Evolutionary conservation across 2,329 filamentous ascomycete genomes (phyloP).

Genomic region (Fusarium sp.): DNA sequence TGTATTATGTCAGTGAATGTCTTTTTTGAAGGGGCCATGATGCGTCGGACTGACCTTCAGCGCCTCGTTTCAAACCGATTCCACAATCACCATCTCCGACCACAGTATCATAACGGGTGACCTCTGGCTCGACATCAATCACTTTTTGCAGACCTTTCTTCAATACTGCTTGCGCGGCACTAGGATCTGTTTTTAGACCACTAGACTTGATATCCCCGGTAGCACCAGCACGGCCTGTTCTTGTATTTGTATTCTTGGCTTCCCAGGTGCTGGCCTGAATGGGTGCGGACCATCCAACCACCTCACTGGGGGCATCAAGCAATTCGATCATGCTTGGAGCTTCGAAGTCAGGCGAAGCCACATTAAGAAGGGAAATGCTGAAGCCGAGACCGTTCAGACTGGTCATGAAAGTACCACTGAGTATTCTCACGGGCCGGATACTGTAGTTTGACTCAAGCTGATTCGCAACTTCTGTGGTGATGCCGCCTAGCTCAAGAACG

Average conservation of each 20-base stretch:
- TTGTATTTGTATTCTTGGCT: slow-evolving; percentile 61
- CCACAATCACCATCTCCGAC: slow-evolving; percentile 94
- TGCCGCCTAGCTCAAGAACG: slow-evolving; percentile 77
- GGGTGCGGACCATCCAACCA: slow-evolving; percentile 75
- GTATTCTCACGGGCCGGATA: slow-evolving; percentile 72
- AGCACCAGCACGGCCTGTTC: slow-evolving; percentile 53
- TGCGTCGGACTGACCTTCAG: slow-evolving; percentile 69
- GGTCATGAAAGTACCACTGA: slow-evolving; percentile 81
- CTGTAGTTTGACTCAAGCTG: slow-evolving; percentile 69
- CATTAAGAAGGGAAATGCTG: slow-evolving; percentile 76
- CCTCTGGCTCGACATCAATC: slow-evolving; percentile 75
- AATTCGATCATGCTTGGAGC: slow-evolving; percentile 74
- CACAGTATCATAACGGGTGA: slow-evolving; percentile 81
- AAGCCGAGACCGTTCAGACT: slow-evolving; percentile 82
- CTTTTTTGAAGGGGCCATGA: not conserved
- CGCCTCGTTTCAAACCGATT: slow-evolving; percentile 85
- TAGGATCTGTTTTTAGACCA: slow-evolving; percentile 65
- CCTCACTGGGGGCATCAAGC: slow-evolving; percentile 76
- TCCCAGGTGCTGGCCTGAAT: slow-evolving; percentile 74
- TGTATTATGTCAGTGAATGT: slow-evolving; percentile 47
- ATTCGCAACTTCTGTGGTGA: slow-evolving; percentile 74
- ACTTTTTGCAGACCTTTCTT: slow-evolving; percentile 69
- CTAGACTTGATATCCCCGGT: slow-evolving; percentile 56
- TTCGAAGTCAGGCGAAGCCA: slow-evolving; percentile 68
- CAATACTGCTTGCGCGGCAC: slow-evolving; percentile 63